Conservation (phyloP, 2,329 filamentous ascomycete species). For the Pyricularia pennisetigena region DNA sequence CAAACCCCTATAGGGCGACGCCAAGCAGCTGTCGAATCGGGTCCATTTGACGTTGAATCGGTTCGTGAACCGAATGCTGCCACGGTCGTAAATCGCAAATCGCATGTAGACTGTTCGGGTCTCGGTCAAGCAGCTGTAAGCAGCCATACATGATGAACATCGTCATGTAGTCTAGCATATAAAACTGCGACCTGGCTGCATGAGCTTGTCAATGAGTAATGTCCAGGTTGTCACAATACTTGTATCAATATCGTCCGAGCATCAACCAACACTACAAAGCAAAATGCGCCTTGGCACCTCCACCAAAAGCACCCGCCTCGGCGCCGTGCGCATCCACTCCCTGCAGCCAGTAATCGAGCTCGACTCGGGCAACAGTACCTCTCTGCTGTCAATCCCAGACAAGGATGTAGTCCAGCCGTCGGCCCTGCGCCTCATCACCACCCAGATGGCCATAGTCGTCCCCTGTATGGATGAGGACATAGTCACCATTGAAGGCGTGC, state of each 20-base stretch:
- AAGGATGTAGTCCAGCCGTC: not conserved
- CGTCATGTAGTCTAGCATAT: not conserved
- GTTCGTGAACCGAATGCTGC: not conserved
- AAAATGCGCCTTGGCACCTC: conserved; percentile 1
- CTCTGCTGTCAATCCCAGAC: not conserved
- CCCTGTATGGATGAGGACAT: conserved; percentile 21
- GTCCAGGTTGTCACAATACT: too few relatives aligned
- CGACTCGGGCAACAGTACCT: not conserved
- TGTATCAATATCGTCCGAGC: not conserved
- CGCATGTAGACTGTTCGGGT: not conserved
- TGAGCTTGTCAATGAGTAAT: not conserved
- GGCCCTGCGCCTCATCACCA: not conserved
- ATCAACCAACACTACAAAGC: not conserved
- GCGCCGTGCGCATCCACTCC: conserved; percentile 1
- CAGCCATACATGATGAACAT: not conserved
- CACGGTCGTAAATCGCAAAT: not conserved
- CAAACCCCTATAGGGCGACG: not conserved
- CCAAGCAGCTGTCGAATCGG: not conserved
- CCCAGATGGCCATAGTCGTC: conserved; percentile 18
- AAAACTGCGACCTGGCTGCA: not conserved
- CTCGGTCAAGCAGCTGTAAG: not conserved
- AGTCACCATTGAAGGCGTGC: conserved; percentile 15
- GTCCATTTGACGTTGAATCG: not conserved
- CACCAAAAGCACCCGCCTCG: not conserved
- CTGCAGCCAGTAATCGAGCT: conserved; percentile 4